Percentiles rank a stretch among this genome's conserved stretches.
Conservation (phyloP, 495 filamentous ascomycete species). For the Podospora sp. region DNA sequence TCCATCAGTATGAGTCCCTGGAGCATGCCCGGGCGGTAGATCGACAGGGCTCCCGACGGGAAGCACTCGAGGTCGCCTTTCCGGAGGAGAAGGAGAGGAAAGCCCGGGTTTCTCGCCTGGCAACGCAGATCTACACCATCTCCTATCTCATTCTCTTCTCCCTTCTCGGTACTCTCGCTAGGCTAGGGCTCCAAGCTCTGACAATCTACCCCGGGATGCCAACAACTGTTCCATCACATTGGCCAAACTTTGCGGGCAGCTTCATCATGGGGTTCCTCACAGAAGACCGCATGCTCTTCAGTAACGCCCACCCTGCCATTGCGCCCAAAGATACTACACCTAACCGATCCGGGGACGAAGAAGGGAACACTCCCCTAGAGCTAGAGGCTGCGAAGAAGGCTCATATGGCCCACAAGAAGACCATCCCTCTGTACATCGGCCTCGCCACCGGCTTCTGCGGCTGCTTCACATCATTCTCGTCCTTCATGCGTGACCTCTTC, state of each 20-base stretch:
- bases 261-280: constrained; percentile 83
- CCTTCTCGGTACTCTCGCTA: constrained; percentile 81
- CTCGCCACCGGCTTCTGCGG: constrained; percentile 94
- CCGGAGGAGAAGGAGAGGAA: constrained; percentile 2
- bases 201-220: constrained; percentile 81
- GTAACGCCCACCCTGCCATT: constrained; percentile 45
- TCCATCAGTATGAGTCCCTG: constrained; percentile 32
- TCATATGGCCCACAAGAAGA: constrained; percentile 69
- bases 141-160: constrained; percentile 87
- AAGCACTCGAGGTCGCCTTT: background rate
- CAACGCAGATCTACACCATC: constrained; percentile 75
- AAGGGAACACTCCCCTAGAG: constrained; percentile 27
- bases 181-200: constrained; percentile 79
- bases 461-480: constrained; percentile 88
- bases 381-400: constrained; percentile 49
- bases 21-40: constrained; percentile 34
- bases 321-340: background rate
- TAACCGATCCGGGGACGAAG: constrained; percentile 29
- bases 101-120: constrained; percentile 50
- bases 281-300: constrained; percentile 79
- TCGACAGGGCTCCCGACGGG: constrained; percentile 23
- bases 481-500: constrained; percentile 84
- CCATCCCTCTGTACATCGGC: constrained; percentile 87
- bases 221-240: constrained; percentile 71
- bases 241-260: constrained; percentile 89